Evolutionary conservation across 495 filamentous ascomycete species (phyloP).

Genomic region (Parathielavia hyrcaniae): DNA sequence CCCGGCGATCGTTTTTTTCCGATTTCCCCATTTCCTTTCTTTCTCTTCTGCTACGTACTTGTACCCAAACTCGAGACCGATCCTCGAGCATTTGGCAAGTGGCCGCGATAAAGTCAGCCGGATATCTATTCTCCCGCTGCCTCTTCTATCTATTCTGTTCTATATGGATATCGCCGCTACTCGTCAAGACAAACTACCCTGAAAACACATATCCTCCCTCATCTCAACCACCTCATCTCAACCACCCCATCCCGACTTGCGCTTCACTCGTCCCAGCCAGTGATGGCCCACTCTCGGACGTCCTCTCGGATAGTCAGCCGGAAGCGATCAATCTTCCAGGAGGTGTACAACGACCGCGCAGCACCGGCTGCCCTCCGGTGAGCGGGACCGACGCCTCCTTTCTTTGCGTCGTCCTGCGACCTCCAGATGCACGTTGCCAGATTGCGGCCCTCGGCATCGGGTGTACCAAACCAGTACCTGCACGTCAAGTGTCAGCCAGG

Average conservation of each 20-base stretch:
- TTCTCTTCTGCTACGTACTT: neutral
- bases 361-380: conserved; percentile 49
- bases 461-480: conserved; percentile 73
- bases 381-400: conserved; percentile 57
- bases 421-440: conserved; percentile 76
- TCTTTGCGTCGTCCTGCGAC: conserved; percentile 58
- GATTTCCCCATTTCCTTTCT: neutral
- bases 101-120: neutral
- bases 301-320: conserved; percentile 54
- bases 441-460: conserved; percentile 58
- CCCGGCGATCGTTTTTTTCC: conserved; percentile 3
- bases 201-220: neutral
- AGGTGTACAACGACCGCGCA: conserved; percentile 47
- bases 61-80: neutral
- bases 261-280: conserved; percentile 45
- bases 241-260: neutral
- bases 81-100: neutral
- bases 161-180: conserved; percentile 17
- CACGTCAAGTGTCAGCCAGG: conserved; percentile 15
- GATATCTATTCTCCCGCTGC: neutral
- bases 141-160: neutral
- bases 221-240: no score
- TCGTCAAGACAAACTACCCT: neutral
- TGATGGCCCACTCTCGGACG: conserved; percentile 52
- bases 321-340: conserved; percentile 60